Conservation (phyloP, 73 alveolate species). For the Paramecium octaurelia region DNA sequence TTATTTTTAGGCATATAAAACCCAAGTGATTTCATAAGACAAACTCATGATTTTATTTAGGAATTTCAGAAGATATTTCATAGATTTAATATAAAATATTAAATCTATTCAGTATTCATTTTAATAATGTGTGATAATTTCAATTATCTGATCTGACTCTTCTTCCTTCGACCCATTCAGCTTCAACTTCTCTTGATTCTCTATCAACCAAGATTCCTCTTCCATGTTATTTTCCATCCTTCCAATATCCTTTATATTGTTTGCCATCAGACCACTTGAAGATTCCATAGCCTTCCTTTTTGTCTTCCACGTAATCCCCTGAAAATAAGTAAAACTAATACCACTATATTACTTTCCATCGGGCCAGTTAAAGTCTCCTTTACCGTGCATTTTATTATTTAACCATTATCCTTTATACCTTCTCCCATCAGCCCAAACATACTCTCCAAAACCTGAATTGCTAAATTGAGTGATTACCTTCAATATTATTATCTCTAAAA, state of each 20-base stretch:
- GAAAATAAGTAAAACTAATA: conserved; percentile 40
- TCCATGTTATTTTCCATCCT: conserved; percentile 85
- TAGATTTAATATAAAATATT: neutral
- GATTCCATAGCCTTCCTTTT: conserved; percentile 60
- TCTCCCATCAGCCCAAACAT: conserved; percentile 68
- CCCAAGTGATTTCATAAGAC: neutral
- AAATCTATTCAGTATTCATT: neutral
- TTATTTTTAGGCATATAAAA: no score
- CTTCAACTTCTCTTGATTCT: conserved; percentile 45
- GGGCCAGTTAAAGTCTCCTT: conserved; percentile 63
- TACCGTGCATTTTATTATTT: conserved; percentile 63
- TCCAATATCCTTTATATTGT: conserved; percentile 70
- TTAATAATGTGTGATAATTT: neutral
- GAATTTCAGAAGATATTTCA: neutral
- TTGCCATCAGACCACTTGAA: conserved; percentile 60
- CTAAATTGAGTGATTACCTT: neutral
- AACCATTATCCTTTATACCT: conserved; percentile 61
- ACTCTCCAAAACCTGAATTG: conserved; percentile 41
- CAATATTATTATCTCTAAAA: conserved; percentile 67
- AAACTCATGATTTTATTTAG: neutral
- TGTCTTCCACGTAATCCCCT: conserved; percentile 73
- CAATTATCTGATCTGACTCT: conserved; percentile 33
- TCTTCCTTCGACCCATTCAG: conserved; percentile 59
- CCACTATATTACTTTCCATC: conserved; percentile 61
- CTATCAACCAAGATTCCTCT: conserved; percentile 54